Percentiles rank a stretch among this genome's conserved stretches.
Evolutionary conservation across 305 asterid genomes (phyloP).

Genomic region (Fraxinus floribunda): DNA sequence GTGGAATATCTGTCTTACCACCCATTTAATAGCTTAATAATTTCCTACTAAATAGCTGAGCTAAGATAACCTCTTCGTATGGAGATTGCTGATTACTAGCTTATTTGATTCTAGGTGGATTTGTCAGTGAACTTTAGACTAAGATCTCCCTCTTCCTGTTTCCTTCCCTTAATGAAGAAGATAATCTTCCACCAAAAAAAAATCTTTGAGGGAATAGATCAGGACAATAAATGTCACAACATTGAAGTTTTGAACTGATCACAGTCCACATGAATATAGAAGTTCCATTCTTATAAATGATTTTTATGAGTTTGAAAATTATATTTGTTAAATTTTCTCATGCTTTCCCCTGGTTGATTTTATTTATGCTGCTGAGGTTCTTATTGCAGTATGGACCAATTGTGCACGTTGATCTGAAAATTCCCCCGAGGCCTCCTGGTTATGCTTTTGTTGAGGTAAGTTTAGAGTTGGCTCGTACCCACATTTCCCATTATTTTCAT

Average conservation of each 20-base stretch:
- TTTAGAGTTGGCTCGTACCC: neutral
- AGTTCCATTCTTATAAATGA: neutral
- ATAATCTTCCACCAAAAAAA: neutral
- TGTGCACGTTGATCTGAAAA: conserved; percentile 87
- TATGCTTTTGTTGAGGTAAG: conserved; percentile 97
- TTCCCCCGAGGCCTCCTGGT: conserved; percentile 69
- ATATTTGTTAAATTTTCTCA: neutral
- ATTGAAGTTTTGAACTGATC: neutral
- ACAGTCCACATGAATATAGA: neutral
- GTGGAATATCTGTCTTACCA: neutral
- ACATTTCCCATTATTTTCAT: neutral
- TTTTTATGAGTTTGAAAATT: neutral
- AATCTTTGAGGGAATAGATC: neutral
- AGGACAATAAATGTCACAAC: neutral
- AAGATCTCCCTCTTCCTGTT: neutral
- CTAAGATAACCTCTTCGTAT: neutral
- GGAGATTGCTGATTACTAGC: neutral
- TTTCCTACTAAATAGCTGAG: neutral
- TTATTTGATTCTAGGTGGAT: neutral
- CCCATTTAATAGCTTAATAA: neutral
- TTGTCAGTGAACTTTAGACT: neutral
- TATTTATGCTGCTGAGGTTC: conserved; percentile 7
- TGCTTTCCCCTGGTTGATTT: neutral
- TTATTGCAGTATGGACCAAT: conserved; percentile 73
- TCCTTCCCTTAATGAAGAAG: neutral